A percentile compares a stretch with the other conserved stretches of the same genome.
These are phyloP conservation scores for Trichoderma hamatum DNA, from an alignment of 2,329 filamentous ascomycete genomes.

Conservation along the genomic window DNA sequence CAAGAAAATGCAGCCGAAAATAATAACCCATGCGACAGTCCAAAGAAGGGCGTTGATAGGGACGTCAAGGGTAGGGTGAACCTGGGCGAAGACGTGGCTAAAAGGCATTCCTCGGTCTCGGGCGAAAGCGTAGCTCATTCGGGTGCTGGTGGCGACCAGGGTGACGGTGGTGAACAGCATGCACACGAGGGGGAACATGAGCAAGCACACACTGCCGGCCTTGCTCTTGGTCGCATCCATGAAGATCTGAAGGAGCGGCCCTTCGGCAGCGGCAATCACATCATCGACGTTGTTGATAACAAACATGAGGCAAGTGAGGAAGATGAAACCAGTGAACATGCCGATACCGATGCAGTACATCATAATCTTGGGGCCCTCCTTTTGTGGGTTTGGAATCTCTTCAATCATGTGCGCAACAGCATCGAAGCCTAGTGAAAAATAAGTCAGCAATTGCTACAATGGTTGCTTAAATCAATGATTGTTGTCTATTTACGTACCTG, in stretches of 20 bases:
- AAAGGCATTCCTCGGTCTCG: constrained; percentile 69
- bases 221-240: constrained; percentile 64
- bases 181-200: constrained; percentile 68
- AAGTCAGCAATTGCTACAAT: not conserved
- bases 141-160: constrained; percentile 67
- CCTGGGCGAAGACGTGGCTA: constrained; percentile 60
- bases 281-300: constrained; percentile 60
- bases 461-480: not conserved
- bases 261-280: constrained; percentile 59
- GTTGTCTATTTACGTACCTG: constrained; percentile 32
- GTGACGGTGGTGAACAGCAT: constrained; percentile 65
- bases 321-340: constrained; percentile 64
- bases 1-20: constrained; percentile 72
- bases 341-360: constrained; percentile 66
- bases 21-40: constrained; percentile 62
- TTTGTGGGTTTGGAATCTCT: constrained; percentile 61
- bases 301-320: constrained; percentile 66
- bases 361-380: constrained; percentile 68
- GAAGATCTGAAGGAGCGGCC: constrained; percentile 66
- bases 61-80: constrained; percentile 64
- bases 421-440: constrained; percentile 45
- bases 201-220: constrained; percentile 64
- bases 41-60: constrained; percentile 69
- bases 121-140: constrained; percentile 70
- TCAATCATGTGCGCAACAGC: constrained; percentile 56